Conservation (phyloP, 2,329 filamentous ascomycete genomes). For the Botrytis elliptica region DNA sequence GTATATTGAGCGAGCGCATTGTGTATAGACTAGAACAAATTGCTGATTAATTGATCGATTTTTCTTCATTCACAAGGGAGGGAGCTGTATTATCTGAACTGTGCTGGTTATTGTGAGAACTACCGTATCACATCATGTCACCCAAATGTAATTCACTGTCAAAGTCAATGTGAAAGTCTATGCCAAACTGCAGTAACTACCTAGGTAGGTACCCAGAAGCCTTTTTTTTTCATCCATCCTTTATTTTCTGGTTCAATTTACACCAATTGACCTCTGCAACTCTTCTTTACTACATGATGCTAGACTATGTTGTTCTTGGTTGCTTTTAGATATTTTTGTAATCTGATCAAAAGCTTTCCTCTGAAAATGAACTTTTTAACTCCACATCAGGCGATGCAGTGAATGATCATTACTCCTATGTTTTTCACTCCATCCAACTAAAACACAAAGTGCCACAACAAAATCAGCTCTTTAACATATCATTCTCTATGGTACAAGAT, state of each 20-base stretch:
- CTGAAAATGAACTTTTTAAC: background rate
- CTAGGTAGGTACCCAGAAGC: no score
- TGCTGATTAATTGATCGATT: background rate
- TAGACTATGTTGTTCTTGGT: background rate
- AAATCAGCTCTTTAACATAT: background rate
- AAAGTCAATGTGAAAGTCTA: background rate
- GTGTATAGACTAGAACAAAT: background rate
- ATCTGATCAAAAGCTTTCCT: background rate
- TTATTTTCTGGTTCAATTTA: background rate
- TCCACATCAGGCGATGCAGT: background rate
- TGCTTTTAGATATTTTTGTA: no score
- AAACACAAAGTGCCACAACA: background rate
- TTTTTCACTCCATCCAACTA: background rate
- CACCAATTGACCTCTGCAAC: rapidly evolving
- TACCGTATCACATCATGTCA: background rate
- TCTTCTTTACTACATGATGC: background rate
- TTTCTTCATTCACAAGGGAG: background rate
- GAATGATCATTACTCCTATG: background rate
- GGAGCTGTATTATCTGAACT: background rate
- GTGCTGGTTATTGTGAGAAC: background rate
- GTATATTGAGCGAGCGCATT: background rate
- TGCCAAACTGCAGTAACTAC: background rate
- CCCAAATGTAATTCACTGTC: background rate
- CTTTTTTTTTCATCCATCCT: no score
- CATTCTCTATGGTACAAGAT: rapidly evolving